Evolutionary conservation across 2,329 filamentous ascomycete genomes (phyloP), one percentile per base, ranked within the genome.

Genomic region (Penicillium freii): DNA sequence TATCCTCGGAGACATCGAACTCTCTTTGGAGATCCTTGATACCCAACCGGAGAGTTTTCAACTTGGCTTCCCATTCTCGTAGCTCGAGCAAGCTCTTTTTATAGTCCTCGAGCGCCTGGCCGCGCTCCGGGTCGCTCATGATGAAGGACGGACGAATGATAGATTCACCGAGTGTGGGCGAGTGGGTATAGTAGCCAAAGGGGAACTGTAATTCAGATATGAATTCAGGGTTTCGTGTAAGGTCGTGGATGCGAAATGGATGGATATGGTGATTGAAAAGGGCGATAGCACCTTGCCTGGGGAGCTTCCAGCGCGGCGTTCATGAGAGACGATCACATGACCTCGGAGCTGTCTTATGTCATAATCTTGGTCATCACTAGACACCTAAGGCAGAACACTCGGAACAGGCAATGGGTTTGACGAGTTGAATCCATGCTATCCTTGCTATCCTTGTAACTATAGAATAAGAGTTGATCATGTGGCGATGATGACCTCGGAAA

Each of bases 21-120:
- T 97, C 92, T 73, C 90, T 92, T 75, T 96, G 91, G 54, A 97
- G 79, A 59, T 89, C 91, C 81, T 97, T 99, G 77, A 99, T 97
- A 68, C 97, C 94, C 78, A 96, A 81, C 62, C 94, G 90, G 69
- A 99, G 81, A 52, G 88, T 86, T 82, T 97, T 99, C 61, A 99
- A 85, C 83, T 97, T 99, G 51, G 93, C 89, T 78, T 99, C 95
- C 92, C 92, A 97, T 83, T 99, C 94, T 78, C 95, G 87, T 69
- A 95, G 96, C 78, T 99, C 93, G 71, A 97, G 84, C 69, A 93
- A 84, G 80, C 90, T 92, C 61, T 82, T 79, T 75, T 91, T 91
- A 81, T 91, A 93, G 58, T 87, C 85, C 71, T 87, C 82, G 70
- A 93, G 86, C 72, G 90, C 89, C 73, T 87, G 83, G 68, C 87